Base-by-base conservation (phyloP, 345 rosid genomes). In the Camelina neglecta region DNA sequence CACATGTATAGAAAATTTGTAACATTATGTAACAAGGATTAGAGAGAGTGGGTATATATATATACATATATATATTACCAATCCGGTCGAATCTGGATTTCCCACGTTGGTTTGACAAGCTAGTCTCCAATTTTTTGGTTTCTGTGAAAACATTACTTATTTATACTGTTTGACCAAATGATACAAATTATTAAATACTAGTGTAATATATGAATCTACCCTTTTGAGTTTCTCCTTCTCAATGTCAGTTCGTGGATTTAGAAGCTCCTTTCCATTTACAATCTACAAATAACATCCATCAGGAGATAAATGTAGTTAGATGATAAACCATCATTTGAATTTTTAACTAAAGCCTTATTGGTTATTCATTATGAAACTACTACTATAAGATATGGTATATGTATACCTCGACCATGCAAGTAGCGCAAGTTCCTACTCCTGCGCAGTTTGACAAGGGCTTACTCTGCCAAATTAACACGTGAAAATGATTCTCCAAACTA, bases 71-170 rank as follows among this genome's bases (percentile, higher is more conserved):
- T 60, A 31, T 68, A 38, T 63, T 67, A 90, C 98, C 93, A 87
- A 49, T 31, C 98, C 98, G 5, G 71, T 86, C 13, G 97, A 93
- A 47, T 90, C 93, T 68, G 89, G 87, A 67, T 69, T 74, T 8
- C 97, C 97, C 47, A 91, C 98, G 16, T 79, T 82, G 18, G 93
- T 90, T 80, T 93, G 98, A 73, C 97, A 93, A n/a, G 98, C 98
- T 21, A 90, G 84, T 77, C 98, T 89, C 91, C 89, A 91, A 23
- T 86, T 88, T 78, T 87, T 93, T 6, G 96, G 96, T 80, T 89
- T 88, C 98, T 91, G 47, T 66, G 4, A 51, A 83, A 76, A 60
- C 6, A 12, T 9, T 13, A 51, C 5, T 56, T 20, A 15, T 15
- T 45, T 35, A 38, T 16, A 29, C 13, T 53, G 2, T 35, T 38